Conservation (phyloP, 2,329 filamentous ascomycete species). For the Bipolaris zeicola region DNA sequence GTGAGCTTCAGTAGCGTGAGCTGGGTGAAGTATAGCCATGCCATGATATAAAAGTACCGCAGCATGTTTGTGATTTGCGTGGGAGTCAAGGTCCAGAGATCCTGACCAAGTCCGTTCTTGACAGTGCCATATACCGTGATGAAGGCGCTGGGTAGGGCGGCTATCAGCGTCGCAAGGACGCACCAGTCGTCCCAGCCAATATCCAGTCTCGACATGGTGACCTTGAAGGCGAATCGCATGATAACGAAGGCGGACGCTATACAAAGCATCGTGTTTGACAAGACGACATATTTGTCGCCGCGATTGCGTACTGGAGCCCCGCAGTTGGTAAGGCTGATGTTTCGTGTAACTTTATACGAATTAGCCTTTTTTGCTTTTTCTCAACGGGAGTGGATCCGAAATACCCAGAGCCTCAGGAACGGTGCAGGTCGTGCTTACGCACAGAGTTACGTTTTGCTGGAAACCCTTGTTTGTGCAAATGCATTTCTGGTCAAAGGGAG, state of each 20-base stretch:
- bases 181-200: slow-evolving; percentile 50
- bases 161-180: slow-evolving; percentile 31
- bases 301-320: slow-evolving; percentile 48
- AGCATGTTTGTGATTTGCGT: slow-evolving; percentile 54
- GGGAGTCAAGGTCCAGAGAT: slow-evolving; percentile 58
- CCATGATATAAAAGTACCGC: slow-evolving; percentile 43
- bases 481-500: slow-evolving; percentile 25
- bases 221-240: slow-evolving; percentile 47
- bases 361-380: slow-evolving; percentile 1
- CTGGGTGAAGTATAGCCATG: slow-evolving; percentile 43
- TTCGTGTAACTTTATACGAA: slow-evolving; percentile 45
- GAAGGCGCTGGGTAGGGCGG: slow-evolving; percentile 33
- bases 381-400: not conserved
- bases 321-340: slow-evolving; percentile 50
- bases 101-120: slow-evolving; percentile 54
- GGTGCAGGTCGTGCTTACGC: slow-evolving; percentile 27
- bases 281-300: slow-evolving; percentile 38
- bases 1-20: slow-evolving; percentile 38
- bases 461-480: slow-evolving; percentile 32
- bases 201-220: slow-evolving; percentile 39
- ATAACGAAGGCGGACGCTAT: slow-evolving; percentile 44
- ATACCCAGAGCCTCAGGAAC: slow-evolving; percentile 31
- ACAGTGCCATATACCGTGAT: slow-evolving; percentile 32
- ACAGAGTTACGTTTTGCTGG: slow-evolving; percentile 26
- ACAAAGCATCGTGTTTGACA: slow-evolving; percentile 43